Percentiles rank a stretch among this genome's conserved stretches.
These are phyloP conservation scores for Ceratobasidium sp. DNA, from an alignment of 1,284 basidiomycete species.

Conservation along the genomic window DNA sequence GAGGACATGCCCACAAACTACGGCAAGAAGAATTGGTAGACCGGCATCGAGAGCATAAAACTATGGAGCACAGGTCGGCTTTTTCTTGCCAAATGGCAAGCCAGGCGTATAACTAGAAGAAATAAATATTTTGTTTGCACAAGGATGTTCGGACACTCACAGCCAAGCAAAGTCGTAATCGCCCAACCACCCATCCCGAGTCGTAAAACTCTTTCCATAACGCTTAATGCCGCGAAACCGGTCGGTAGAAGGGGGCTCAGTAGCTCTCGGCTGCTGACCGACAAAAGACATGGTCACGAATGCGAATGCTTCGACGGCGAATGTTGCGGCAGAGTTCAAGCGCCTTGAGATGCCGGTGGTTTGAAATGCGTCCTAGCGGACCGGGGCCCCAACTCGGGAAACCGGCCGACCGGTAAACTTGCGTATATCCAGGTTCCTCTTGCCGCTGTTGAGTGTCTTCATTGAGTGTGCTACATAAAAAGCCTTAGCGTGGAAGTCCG, in stretches of 20 bases:
- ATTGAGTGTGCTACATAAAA: too few relatives aligned
- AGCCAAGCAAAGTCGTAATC: constrained; percentile 72
- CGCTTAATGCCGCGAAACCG: constrained; percentile 27
- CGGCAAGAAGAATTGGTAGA: constrained; percentile 75
- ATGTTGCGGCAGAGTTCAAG: too few relatives aligned
- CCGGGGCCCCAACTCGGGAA: too few relatives aligned
- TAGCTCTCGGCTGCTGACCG: constrained; percentile 27
- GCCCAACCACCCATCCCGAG: constrained; percentile 68
- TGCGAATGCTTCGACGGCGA: constrained; percentile 5
- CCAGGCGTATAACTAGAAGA: constrained; percentile 63
- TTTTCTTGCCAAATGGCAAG: constrained; percentile 66
- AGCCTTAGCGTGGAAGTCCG: too few relatives aligned
- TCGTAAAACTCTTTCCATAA: constrained; percentile 51
- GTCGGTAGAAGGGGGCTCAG: constrained; percentile 26
- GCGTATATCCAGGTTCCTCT: too few relatives aligned
- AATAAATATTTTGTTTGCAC: background rate
- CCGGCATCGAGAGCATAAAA: constrained; percentile 80
- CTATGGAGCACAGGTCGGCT: constrained; percentile 64
- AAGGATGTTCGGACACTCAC: constrained; percentile 52
- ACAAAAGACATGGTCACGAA: too few relatives aligned
- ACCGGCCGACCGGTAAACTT: too few relatives aligned
- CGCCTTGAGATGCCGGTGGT: too few relatives aligned
- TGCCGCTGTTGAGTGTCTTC: too few relatives aligned
- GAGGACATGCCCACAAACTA: constrained; percentile 64
- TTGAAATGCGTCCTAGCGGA: too few relatives aligned